A percentile compares a stretch with the other conserved stretches of the same genome.
phyloP scores from a whole-genome alignment of 306 rosid genomes.

The Malus domestica region DNA sequence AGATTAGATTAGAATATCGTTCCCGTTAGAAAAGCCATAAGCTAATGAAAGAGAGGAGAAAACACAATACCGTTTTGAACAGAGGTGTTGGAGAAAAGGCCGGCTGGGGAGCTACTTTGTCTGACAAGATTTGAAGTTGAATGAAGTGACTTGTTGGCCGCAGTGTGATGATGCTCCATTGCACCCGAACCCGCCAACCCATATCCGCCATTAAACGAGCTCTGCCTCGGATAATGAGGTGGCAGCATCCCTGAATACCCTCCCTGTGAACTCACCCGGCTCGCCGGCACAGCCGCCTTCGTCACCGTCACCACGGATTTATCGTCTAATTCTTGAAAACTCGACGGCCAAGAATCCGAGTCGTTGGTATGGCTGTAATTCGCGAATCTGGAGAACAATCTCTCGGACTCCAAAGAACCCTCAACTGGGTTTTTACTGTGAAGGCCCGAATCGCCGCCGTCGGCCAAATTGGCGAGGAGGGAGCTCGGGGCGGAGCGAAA shows the following conservation, averaged over 20 bases:
- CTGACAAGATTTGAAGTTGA: conserved; percentile 31
- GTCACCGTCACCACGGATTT: conserved; percentile 17
- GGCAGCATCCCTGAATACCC: conserved; percentile 50
- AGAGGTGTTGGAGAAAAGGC: conserved; percentile 46
- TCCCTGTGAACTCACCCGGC: conserved; percentile 32
- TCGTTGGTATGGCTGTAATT: conserved; percentile 17
- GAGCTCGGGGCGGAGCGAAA: conserved; percentile 67
- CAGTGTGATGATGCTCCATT: conserved; percentile 25
- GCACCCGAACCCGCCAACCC: conserved; percentile 42
- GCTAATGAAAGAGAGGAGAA: not conserved
- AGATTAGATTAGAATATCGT: not conserved
- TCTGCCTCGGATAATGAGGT: conserved; percentile 76
- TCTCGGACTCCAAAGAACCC: conserved; percentile 32
- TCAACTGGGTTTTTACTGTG: conserved; percentile 14
- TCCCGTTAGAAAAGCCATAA: not conserved
- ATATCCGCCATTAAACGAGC: conserved; percentile 34
- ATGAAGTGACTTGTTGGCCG: conserved; percentile 15
- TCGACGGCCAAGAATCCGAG: conserved; percentile 26
- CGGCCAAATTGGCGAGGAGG: conserved; percentile 32
- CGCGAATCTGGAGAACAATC: conserved; percentile 37
- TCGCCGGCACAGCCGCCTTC: conserved; percentile 10
- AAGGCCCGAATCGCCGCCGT: conserved; percentile 9
- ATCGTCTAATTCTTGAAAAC: conserved; percentile 27
- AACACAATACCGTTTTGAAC: conserved; percentile 46
- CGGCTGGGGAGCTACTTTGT: conserved; percentile 61